phyloP scores from a whole-genome alignment of 495 filamentous ascomycete genomes.

The Cryomyces minteri region DNA sequence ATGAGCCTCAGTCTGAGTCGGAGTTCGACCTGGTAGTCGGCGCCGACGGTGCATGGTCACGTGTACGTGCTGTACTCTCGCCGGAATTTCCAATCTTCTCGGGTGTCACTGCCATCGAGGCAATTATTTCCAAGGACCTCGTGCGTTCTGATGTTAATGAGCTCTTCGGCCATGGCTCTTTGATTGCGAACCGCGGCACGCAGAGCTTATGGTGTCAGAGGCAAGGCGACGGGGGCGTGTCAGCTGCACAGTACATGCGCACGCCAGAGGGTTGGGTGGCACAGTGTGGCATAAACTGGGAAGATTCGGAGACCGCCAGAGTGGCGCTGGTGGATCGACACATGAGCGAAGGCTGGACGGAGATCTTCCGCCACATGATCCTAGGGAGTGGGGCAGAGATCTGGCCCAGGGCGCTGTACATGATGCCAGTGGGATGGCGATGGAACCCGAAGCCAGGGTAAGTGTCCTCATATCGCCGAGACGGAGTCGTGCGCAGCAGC shows the following conservation, averaged over 20 bases:
- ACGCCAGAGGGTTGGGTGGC: constrained; percentile 24
- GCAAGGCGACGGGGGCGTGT: constrained; percentile 26
- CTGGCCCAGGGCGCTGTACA: constrained; percentile 23
- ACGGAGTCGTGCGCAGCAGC: too few relatives aligned
- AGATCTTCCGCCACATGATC: constrained; percentile 1
- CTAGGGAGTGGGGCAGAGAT: constrained; percentile 2
- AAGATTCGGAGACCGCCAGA: neutral
- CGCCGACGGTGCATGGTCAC: constrained; percentile 44
- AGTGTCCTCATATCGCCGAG: too few relatives aligned
- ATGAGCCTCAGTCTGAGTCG: constrained; percentile 8
- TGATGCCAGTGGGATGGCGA: constrained; percentile 28
- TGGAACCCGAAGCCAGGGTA: constrained; percentile 26
- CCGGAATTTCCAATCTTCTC: constrained; percentile 29
- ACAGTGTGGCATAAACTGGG: constrained; percentile 11
- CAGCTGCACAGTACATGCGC: constrained; percentile 13
- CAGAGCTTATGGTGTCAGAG: constrained; percentile 20
- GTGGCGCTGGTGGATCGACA: neutral
- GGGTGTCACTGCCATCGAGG: constrained; percentile 16
- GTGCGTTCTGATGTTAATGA: constrained; percentile 9
- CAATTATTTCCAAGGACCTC: constrained; percentile 3
- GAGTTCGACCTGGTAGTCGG: constrained; percentile 38
- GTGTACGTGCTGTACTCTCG: constrained; percentile 29
- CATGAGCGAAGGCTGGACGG: constrained; percentile 2
- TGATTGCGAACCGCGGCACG: constrained; percentile 17
- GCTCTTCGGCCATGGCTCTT: constrained; percentile 25